Evolutionary conservation across 2,329 filamentous ascomycete genomes (phyloP), one percentile per base, ranked within the genome.

Genomic region (Plectosphaerella plurivora): DNA sequence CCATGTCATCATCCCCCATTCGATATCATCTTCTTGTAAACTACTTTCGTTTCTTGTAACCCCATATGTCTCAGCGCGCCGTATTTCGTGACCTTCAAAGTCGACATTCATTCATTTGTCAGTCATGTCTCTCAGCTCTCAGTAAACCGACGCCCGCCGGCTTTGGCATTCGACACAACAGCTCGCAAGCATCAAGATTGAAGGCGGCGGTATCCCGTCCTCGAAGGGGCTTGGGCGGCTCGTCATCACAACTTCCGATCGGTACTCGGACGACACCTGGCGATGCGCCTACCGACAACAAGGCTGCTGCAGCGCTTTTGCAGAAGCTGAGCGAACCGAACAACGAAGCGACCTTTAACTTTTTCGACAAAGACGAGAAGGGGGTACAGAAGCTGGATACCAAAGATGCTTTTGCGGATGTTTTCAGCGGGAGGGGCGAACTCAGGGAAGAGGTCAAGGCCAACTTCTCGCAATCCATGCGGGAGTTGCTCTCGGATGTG

Each of bases 311-410:
- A 15, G 45, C 54, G 4, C 61, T 70, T 10, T 47, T 62, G 7
- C 56, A 56, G 33, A 56, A 62, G 9, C 42, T 57, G 14, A 48
- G 51, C 50, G 11, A 53, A 22, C 42, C 55, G 39, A 41, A 53
- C 56, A 42, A 48, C 12, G 59, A 51, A 15, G 37, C 55, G 20
- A 57, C 66, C 3, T 68, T 79, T 11, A 69, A 72, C 9, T 79
- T 71, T 59, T 82, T 78, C 55, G 76, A 82, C 51, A 73, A 80
- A 59, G 68, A 69, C 14, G 65, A 67, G 3, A 57, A 63, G 33
- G 72, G 71, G 28, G 58, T 75, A 12, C 69, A 63, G 15, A 68
- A 71, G 56, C 62, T 80, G 16, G 56, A 59, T 10, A 59, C 66
- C 53, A 64, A 72, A 47, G 64, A 72, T n/a, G 70, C 69, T 8